Evolutionary conservation across 2,329 filamentous ascomycete genomes (phyloP).

Genomic region (Chalaropsis ovoidea): DNA sequence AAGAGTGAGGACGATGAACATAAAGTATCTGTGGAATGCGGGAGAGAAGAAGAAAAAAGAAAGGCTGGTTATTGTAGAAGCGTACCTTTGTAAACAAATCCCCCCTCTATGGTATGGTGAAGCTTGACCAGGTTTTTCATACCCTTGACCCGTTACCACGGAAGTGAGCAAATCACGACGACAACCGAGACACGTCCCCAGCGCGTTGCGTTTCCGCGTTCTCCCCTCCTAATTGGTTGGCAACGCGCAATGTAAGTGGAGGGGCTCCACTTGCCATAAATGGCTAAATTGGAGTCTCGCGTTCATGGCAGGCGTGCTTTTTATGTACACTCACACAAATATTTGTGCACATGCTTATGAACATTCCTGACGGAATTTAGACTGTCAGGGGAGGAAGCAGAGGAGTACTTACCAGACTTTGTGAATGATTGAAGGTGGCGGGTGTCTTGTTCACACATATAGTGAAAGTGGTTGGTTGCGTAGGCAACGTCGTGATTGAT

Average conservation of each 20-base stretch:
- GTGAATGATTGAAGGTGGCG: too few relatives aligned
- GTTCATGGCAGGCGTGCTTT: neutral
- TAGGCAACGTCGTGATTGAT: too few relatives aligned
- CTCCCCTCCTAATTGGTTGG: neutral
- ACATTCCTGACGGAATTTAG: neutral
- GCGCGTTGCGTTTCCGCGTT: neutral
- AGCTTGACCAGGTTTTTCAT: neutral
- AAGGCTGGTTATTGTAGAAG: neutral
- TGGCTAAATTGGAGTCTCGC: neutral
- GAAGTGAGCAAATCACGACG: conserved; percentile 7
- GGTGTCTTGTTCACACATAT: too few relatives aligned
- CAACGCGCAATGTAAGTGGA: neutral
- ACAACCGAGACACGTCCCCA: conserved; percentile 1
- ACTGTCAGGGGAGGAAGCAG: too few relatives aligned
- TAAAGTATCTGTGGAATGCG: neutral
- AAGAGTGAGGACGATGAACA: neutral
- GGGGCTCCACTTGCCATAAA: neutral
- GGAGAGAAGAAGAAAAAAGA: neutral
- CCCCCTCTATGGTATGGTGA: neutral
- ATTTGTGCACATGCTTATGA: neutral
- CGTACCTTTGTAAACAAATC: conserved; percentile 5
- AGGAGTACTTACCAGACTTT: too few relatives aligned
- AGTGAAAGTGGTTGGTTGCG: too few relatives aligned
- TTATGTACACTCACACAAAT: neutral
- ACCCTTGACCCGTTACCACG: conserved; percentile 12